Evolutionary conservation across 164 flowering plant species (phyloP).

Genomic region (Aristolochia californica): DNA sequence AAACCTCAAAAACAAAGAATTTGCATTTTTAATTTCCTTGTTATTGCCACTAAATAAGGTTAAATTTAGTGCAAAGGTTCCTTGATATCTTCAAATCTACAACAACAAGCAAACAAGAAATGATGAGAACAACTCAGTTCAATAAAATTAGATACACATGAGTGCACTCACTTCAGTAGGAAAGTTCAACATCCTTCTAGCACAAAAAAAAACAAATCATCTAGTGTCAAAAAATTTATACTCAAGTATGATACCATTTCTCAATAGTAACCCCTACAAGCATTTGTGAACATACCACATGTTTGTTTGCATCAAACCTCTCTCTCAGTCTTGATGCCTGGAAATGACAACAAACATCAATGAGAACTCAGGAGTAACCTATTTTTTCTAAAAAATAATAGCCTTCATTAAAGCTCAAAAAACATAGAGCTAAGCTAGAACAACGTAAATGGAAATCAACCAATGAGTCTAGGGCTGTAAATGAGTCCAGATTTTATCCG

Average conservation of each 20-base stretch:
- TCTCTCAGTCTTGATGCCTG: constrained; percentile 76
- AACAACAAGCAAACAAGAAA: no score
- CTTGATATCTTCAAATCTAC: no score
- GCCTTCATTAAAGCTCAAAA: neutral
- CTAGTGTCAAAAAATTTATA: neutral
- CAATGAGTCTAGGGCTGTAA: no score
- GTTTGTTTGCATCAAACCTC: constrained; percentile 65
- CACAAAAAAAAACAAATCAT: neutral
- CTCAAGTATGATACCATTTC: neutral
- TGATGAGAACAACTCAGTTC: neutral
- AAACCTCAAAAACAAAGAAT: no score
- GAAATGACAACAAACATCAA: constrained; percentile 6
- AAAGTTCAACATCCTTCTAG: neutral
- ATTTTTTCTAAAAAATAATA: neutral
- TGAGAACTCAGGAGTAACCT: neutral
- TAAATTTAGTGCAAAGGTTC: no score
- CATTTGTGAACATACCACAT: constrained; percentile 49
- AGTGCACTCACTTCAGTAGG: neutral
- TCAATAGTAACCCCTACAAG: neutral
- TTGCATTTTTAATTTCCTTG: no score
- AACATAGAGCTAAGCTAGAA: neutral
- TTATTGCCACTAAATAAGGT: no score
- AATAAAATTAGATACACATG: neutral
- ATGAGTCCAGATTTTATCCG: no score
- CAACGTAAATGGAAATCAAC: no score